phyloP scores from a whole-genome alignment of 345 rosid species.

The Lepidium didymum region DNA sequence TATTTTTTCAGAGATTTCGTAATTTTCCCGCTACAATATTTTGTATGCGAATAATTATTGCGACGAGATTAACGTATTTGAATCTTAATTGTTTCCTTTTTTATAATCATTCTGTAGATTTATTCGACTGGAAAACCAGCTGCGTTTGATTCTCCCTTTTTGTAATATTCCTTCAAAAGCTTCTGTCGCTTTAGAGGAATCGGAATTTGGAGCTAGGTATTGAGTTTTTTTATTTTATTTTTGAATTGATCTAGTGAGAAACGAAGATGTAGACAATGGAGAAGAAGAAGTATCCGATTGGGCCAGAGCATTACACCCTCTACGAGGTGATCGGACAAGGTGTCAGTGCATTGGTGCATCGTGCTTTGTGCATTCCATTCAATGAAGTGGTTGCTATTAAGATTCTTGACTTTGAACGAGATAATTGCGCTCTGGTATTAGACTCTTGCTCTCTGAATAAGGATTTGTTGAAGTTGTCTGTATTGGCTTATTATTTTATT shows the following conservation, averaged over 20 bases:
- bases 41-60: not conserved
- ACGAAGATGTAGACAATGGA: slow-evolving; percentile 39
- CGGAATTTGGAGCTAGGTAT: not conserved
- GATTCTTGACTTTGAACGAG: slow-evolving; percentile 96
- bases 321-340: slow-evolving; percentile 90
- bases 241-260: slow-evolving; percentile 12
- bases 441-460: slow-evolving; percentile 6
- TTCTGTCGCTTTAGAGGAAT: not conserved
- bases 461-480: not conserved
- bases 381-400: slow-evolving; percentile 83
- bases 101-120: not conserved
- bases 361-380: slow-evolving; percentile 66
- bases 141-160: slow-evolving; percentile 13
- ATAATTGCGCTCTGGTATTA: slow-evolving; percentile 72
- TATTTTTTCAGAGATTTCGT: slow-evolving; percentile 9
- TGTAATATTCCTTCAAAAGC: not conserved
- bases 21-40: slow-evolving; percentile 2
- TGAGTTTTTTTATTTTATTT: not conserved
- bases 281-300: slow-evolving; percentile 90
- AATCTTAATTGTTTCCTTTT: not conserved
- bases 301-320: slow-evolving; percentile 58
- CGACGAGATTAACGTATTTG: not conserved
- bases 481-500: not conserved
- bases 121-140: slow-evolving; percentile 7
- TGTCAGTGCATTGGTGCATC: slow-evolving; percentile 82